Base-by-base conservation (phyloP, 345 rosid genomes). In the Turnera subulata region DNA sequence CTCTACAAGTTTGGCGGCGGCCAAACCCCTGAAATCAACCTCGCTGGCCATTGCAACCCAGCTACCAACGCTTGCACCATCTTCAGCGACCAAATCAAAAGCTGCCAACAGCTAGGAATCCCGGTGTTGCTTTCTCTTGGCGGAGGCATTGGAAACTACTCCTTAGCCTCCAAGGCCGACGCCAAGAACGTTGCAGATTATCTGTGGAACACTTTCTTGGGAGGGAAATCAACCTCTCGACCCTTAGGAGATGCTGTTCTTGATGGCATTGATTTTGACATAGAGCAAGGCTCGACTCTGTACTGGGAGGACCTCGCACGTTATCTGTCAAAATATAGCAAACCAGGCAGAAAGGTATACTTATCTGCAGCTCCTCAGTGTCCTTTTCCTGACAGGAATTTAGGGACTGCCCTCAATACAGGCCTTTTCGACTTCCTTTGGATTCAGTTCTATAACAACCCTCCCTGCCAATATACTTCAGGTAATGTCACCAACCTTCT, bases 331-430 rank as follows among this genome's bases (percentile, higher is more conserved):
- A 39, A 59, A 11, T 46, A 53, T 14, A 39, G 55, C 16, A 19
- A 17, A 24, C 37, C 24, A 44, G 35, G 35, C 35, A 56, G 6
- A 29, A 56, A 56, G 54, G 39, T 63, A 0, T 37, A 55, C 15
- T 35, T 62, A 46, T 24, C 67, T 2, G 67, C 67, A 15, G 67
- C 67, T n/a, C 60, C 67, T 1, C 67, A 63, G n/a, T 63, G 67
- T 8, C 54, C 54, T 1, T 63, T 63, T 22, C 67, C 67, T 0
- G 67, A 63, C 23, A 46, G 46, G 1, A 6, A 22, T 35, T 24
- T 63, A 9, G 47, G 23, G 9, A 55, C 54, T 12, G 67, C 60
- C 4, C 45, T 63, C 5, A 2, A 38, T 1, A 63, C 60, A 1
- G 67, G 67, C 1, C 38, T 63, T 0, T 63, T 63, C 17, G 60